phyloP scores from a whole-genome alignment of 1,139 yeast genomes.

The Maudiozyma humilis region DNA sequence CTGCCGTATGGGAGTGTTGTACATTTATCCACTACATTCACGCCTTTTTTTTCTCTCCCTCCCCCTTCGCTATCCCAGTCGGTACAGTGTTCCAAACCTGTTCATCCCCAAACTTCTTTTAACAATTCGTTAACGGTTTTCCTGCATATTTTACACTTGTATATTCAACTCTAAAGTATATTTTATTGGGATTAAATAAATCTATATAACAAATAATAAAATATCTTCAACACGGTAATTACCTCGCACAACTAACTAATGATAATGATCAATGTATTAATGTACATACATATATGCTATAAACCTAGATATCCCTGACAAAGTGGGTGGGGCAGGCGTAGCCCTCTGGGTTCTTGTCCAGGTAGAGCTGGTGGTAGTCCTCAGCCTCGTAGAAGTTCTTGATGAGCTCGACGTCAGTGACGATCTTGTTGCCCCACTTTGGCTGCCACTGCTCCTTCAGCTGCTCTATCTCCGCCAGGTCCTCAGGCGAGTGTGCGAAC shows the following conservation, averaged over 20 bases:
- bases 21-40: not conserved
- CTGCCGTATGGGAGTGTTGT: not conserved
- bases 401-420: slow-evolving; percentile 63
- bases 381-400: slow-evolving; percentile 82
- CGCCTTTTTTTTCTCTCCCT: not conserved
- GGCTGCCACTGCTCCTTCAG: slow-evolving; percentile 44
- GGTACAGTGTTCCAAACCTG: too few species aligned
- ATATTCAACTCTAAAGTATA: slow-evolving; percentile 6
- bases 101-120: too few species aligned
- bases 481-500: slow-evolving; percentile 51
- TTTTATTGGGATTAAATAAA: slow-evolving; percentile 4
- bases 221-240: slow-evolving; percentile 14
- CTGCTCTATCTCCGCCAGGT: slow-evolving; percentile 37
- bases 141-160: slow-evolving; percentile 6
- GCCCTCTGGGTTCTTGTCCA: slow-evolving; percentile 72
- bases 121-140: slow-evolving; percentile 1
- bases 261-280: not conserved
- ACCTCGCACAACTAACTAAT: not conserved
- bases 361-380: slow-evolving; percentile 79
- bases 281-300: not conserved
- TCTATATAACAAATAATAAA: slow-evolving; percentile 8
- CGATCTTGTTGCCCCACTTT: slow-evolving; percentile 47
- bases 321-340: slow-evolving; percentile 87
- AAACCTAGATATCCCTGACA: slow-evolving; percentile 37
- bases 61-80: not conserved